Base-by-base conservation (phyloP, 768 basidiomycete genomes). In the Rhodosporidiobolus odoratus region DNA sequence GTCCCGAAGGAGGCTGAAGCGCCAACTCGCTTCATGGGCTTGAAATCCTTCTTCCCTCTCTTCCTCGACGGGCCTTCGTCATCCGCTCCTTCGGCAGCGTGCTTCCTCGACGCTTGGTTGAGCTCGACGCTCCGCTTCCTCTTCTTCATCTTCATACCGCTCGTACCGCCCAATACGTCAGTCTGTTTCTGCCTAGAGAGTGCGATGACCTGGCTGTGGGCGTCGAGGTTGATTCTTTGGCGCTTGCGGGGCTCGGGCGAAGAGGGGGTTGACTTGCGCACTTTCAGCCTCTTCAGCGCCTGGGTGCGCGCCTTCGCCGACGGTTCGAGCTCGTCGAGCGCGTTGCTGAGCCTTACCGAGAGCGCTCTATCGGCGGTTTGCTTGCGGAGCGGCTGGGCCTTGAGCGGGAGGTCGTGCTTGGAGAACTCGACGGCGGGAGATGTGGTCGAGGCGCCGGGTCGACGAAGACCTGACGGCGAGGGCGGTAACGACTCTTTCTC, bases 171-270 rank as follows among this genome's bases (percentile, higher is more conserved):
- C 25, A 7, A 5, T 30, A 19, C 60, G 21, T 43, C 43, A 21
- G 43, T 43, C 13, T 21, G 12, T 12, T 12, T 12, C 43, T 43
- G 12, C 43, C 43, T 12, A 15, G 58, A 16, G 16, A 59, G n/a
- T 6, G 53, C 61, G 3, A 23, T 1, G 16, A 72, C 47, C 19
- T 50, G 21, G 34, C 47, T 34, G 48, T 45, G 34, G n/a, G 35
- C 37, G 32, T 47, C 58, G 40, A 72, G 57, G 57, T 72, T 72
- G 52, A 38, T 8, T 43, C 63, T 58, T 52, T 72, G 70, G n/a
- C 65, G 57, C 30, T 59, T 63, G 37, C 70, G 41, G n/a, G 70
- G 70, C 10, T 19, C 23, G 27, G 62, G 50, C 25, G 30, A 40
- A 4, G 3, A 25, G 35, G 43, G 13, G 23, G n/a, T 52, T 13